Evolutionary conservation across 2,329 filamentous ascomycete genomes (phyloP), one percentile per base, ranked within the genome.

Genomic region (Dryadomyces quercus-mongolicae): DNA sequence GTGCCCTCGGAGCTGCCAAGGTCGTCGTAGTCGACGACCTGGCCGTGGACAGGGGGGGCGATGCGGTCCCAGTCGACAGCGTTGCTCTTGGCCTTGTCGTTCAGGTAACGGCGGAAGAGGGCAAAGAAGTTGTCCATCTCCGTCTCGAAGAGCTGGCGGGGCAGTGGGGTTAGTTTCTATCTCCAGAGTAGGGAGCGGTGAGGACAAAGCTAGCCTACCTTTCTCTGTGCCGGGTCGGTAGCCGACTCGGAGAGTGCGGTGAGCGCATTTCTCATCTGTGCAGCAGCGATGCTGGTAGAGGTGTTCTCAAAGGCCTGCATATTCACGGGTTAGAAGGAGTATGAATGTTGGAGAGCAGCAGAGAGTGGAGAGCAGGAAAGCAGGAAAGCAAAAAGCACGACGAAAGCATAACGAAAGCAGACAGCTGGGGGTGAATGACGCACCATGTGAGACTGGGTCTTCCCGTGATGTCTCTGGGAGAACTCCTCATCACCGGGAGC

Each of bases 111-210:
- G 68, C 93, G 87, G 85, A 98, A 98, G 59, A 98, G 86, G 58
- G 90, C 86, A 69, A 98, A 98, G 80, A 98, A 98, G 84, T 98
- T 98, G 82, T 98, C 93, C 91, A 96, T 97, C 75, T 98, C 92
- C 5, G 91, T 94, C 76, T 97, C 92, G 71, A 97, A 97, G 62
- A 94, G 83, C 88, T 88, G 62, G 62, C 49, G 2, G n/a, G 13
- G 22, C 21, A 43, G n/a, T 21, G n/a, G 31, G 25, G 15, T 25
- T 16, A 52, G 50, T 13, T 40, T 6, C n/a, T 7, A 15, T 12
- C 36, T 5, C 8, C 10, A 40, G 36, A 16, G 15, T 16, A 40
- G 36, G 25, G 10, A 34, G 31, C 31, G 31, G 47, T 38, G 46
- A 48, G 25, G 46, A 22, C 9, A 13, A 21, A 25, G 45, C 12